Conservation (phyloP, 805 yeast species). For the Blastobotrys chiropterorum region DNA sequence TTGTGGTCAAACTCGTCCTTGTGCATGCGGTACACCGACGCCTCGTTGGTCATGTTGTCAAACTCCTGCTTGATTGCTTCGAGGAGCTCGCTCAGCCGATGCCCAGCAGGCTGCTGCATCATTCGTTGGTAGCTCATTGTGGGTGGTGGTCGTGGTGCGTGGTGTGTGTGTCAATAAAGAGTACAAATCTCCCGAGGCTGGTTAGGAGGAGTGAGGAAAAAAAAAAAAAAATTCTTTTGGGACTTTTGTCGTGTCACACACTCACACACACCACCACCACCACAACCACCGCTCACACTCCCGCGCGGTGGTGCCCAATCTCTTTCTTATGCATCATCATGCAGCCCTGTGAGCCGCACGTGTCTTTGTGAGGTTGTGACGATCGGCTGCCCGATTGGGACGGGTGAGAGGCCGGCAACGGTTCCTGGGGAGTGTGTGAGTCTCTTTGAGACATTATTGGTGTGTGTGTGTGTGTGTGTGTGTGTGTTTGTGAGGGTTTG, state of each 20-base stretch:
- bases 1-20: conserved; percentile 90
- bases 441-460: no score
- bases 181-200: not conserved
- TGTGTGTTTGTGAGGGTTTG: no score
- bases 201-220: not conserved
- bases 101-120: conserved; percentile 21
- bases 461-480: no score
- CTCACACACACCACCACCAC: no score
- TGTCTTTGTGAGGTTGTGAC: not conserved
- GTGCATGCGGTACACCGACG: conserved; percentile 76
- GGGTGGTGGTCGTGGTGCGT: not conserved
- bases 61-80: conserved; percentile 93
- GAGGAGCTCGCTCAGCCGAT: conserved; percentile 63
- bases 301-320: no score
- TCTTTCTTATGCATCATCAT: not conserved
- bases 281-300: no score
- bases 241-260: not conserved
- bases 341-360: not conserved
- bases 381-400: not conserved
- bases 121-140: conserved; percentile 26
- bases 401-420: not conserved
- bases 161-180: not conserved
- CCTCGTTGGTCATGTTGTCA: conserved; percentile 77
- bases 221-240: not conserved
- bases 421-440: no score